Evolutionary conservation across 331 rosid genomes (phyloP).

Genomic region (Ulmus americana): DNA sequence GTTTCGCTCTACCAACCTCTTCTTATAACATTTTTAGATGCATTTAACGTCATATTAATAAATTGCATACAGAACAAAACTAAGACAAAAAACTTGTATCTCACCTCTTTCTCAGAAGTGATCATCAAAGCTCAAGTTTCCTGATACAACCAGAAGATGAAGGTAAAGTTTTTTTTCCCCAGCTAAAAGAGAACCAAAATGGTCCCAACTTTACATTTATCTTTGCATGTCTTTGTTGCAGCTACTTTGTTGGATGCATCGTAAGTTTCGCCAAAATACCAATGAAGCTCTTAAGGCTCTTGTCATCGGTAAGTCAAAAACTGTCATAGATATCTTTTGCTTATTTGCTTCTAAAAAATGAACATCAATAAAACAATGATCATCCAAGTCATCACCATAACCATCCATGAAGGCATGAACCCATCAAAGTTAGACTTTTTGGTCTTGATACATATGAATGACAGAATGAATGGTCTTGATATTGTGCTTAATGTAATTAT

Average conservation of each 20-base stretch:
- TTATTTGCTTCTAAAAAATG: not conserved
- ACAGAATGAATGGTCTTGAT: too few relatives aligned
- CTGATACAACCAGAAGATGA: constrained; percentile 51
- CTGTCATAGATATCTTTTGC: constrained; percentile 1
- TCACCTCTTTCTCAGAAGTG: constrained; percentile 30
- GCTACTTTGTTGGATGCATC: constrained; percentile 98
- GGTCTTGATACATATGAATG: not conserved
- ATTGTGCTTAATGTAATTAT: too few relatives aligned
- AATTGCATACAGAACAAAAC: constrained; percentile 26
- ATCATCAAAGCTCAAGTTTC: constrained; percentile 38
- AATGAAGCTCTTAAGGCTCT: constrained; percentile 62
- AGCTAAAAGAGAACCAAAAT: constrained; percentile 7
- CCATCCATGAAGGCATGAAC: not conserved
- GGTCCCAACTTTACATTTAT: constrained; percentile 19
- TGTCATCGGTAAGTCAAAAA: constrained; percentile 57
- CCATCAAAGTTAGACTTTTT: too few relatives aligned
- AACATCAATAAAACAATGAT: not conserved
- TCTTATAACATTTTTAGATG: constrained; percentile 25
- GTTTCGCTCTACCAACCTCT: constrained; percentile 43
- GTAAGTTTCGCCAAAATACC: constrained; percentile 78
- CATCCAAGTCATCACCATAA: not conserved
- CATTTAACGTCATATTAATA: constrained; percentile 34
- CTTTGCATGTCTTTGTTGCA: constrained; percentile 36
- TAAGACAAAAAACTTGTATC: constrained; percentile 22
- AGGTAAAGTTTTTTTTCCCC: constrained; percentile 44